Evolutionary conservation across 2,329 filamentous ascomycete genomes (phyloP), one percentile per base, ranked within the genome.

Genomic region (Ascochyta koolunga): DNA sequence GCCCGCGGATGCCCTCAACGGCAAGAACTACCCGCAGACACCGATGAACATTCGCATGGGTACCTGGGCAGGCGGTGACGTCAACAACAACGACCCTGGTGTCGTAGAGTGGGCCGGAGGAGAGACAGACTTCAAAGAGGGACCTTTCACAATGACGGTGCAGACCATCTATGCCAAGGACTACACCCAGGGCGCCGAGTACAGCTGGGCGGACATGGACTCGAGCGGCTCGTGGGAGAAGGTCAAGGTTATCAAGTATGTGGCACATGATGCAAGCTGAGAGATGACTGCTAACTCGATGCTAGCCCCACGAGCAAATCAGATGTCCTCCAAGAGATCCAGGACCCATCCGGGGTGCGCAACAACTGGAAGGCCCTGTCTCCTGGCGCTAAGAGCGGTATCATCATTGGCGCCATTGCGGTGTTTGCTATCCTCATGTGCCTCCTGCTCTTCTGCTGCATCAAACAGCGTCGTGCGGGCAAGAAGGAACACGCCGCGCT

Each of bases 71-170:
- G 85, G 79, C 47, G 84, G 85, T 50, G 77, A 82, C 65, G 75
- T 77, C 54, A 73, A 77, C 59, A 71, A 73, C 58, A 75, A 76
- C 62, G 59, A 66, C 31, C 59, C 61, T 15, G 67, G 65, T 47
- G 65, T 67, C 15, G 62, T 70, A 5, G 62, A 82, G 55, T 89
- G 86, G 86, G 84, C 85, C 50, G 88, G 87, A 60, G 89, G 89
- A 56, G 77, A 79, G 46, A 90, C 88, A 36, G 81, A 91, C 71
- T 93, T 87, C 72, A 69, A 72, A 43, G 67, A 83, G 22, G 87
- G 79, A 0, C 90, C 90, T 0, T 93, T 84, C 77, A 86, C 81
- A 64, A 93, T 93, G 89, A 86, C 84, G 56, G 82, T 93, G 60
- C 84, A 89, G 79, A 84, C 80, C 25, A 76, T 85, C 29, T 78